Evolutionary conservation across 805 yeast genomes (phyloP), one percentile per base, ranked within the genome.

Genomic region (Schwanniomyces occidentalis): DNA sequence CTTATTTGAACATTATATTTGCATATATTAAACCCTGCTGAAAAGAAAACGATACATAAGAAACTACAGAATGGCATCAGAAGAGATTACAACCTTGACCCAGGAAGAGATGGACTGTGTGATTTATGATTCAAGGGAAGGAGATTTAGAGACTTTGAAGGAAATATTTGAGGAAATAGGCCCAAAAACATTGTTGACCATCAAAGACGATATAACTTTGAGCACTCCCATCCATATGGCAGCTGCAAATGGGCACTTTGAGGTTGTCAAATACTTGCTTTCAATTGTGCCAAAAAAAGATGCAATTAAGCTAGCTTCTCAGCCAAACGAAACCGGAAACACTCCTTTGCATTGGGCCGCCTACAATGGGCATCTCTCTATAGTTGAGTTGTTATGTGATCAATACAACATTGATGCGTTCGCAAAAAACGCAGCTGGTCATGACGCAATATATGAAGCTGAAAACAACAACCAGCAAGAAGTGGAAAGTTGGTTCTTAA

Each of bases 261-360:
- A 81, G 27, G 78, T 81, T 4, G 75, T 85, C 16, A 61, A 75
- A 49, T 84, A 73, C 48, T 57, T 89, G 16, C 53, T 88, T 20
- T 63, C 75, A 0, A 52, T 78, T 18, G 38, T 80, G 4, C 50
- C 72, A 1, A 57, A 65, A 20, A 66, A 57, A 20, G 72, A 78
- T 7, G 76, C 78, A 10, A 48, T 35, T 8, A 35, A 41, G 19
- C 49, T 63, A 37, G 69, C 61, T 9, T 41, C 54, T 16, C 48
- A 46, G 12, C 40, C 67, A 36, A 93, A 93, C 55, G 84, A 78
- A 32, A 78, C 84, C 14, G 99, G 98, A 2, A 93, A 93, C 58
- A 90, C 99, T 0, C 85, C 98, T 1, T 69, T 93, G 44, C 98
- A 93, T 58, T 93, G 99, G 99, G 97, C 98, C 0, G 75, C 95